Evolutionary conservation across 805 yeast genomes (phyloP).

Genomic region (Candida morakotiae): DNA sequence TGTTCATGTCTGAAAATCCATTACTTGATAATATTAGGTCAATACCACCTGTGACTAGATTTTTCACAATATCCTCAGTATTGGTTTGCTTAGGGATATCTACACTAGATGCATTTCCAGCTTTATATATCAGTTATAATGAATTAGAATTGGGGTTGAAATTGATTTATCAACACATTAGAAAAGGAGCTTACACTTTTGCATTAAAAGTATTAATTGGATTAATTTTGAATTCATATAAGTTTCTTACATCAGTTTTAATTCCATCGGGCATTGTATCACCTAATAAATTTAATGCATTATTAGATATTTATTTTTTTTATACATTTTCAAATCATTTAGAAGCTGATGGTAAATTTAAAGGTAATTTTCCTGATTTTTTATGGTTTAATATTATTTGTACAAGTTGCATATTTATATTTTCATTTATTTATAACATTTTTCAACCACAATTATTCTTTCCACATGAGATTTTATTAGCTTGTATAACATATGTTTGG

Average conservation of each 20-base stretch:
- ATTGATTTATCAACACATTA: not conserved
- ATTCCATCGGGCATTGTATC: constrained; percentile 34
- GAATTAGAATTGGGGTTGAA: not conserved
- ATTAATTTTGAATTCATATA: constrained; percentile 36
- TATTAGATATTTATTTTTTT: constrained; percentile 51
- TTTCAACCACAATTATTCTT: constrained; percentile 17
- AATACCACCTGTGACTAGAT: constrained; percentile 63
- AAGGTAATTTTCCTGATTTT: constrained; percentile 50
- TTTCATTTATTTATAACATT: constrained; percentile 25
- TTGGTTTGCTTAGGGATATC: constrained; percentile 36
- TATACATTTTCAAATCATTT: constrained; percentile 55
- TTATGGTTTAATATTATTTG: constrained; percentile 49
- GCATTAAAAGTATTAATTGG: constrained; percentile 2
- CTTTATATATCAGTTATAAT: constrained; percentile 9
- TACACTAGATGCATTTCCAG: constrained; percentile 10
- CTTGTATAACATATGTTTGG: constrained; percentile 61
- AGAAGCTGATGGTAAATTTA: constrained; percentile 47
- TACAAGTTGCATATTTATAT: constrained; percentile 42
- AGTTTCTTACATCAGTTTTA: constrained; percentile 48
- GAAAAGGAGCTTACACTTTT: not conserved
- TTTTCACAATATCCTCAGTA: constrained; percentile 47
- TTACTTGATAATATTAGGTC: constrained; percentile 18
- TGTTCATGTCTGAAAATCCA: constrained; percentile 4
- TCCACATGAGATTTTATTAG: constrained; percentile 39
- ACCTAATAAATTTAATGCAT: constrained; percentile 20